Base-by-base conservation (phyloP, 805 yeast species). In the Nakazawaea ishiwadae region DNA sequence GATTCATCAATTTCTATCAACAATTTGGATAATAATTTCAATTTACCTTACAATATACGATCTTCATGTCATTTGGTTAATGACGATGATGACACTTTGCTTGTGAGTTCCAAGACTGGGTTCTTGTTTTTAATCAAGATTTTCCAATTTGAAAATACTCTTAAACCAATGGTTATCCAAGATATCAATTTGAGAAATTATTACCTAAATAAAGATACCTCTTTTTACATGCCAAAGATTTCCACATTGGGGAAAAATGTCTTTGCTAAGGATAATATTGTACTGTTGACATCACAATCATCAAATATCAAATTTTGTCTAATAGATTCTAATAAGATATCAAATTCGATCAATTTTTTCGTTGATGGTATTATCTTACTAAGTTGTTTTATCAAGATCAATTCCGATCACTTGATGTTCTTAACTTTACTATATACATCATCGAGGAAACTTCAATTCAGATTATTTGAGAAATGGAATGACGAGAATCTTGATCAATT, bases 231-330 rank as follows among this genome's bases (percentile, higher is more conserved):
- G 9, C 44, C 47, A 15, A 45, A 45, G 37, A 23, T 49, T 12
- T 26, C 48, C 7, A 37, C 42, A 12, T 39, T 52, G 8, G 59
- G 60, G 4, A 45, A 42, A 31, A 37, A 38, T 9, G 35, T 56
- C 4, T 40, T 37, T 12, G 33, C 50, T 9, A 47, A 44, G 30
- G 39, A 39, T 7, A 20, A 42, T 5, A 9, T 56, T n/a, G 37
- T 56, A 9, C 53, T 60, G 12, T 26, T 54, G 5, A 41, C 56
- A 10, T 56, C 61, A 1, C 52, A 54, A 27, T 39, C 52, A 9
- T 52, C 48, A 10, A 44, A 51, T 12, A 42, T 42, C 31, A 32
- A 23, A 29, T 42, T 42, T 21, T 40, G 36, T 30, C 36, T n/a
- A 2, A 15, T 11, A 8, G 29, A 24, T 23, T 4, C 15, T n/a